Evolutionary conservation across 371 early-diverging fungal species (phyloP), one percentile per base, ranked within the genome.

Genomic region (Mucor sp.): DNA sequence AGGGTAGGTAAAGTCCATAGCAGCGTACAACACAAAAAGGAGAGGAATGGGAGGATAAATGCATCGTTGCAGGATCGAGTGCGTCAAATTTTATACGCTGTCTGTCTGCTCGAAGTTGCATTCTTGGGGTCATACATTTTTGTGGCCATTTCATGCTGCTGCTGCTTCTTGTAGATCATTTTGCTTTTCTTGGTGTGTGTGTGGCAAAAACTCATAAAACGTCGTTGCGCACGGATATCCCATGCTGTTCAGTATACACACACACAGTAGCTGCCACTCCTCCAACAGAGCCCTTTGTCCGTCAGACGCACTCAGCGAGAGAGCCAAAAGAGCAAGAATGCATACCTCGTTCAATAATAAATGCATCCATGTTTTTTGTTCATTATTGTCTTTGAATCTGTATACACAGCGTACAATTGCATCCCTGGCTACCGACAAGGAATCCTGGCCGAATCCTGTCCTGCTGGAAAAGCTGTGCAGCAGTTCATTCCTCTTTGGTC

Each of bases 281-380:
- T n/a, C n/a, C n/a, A n/a, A n/a, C n/a, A n/a, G n/a, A n/a, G n/a
- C n/a, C n/a, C n/a, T n/a, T n/a, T n/a, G n/a, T n/a, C 11, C 25
- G 28, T 56, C 3, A 28, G 27, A 15, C 32, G 30, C 14, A 33
- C 35, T 53, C 14, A 23, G 57, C 9, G 15, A 12, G 39, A 58
- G 39, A 58, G 39, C 37, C 19, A 43, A 60, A 44, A 23, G 32
- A 59, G 23, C 28, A 70, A 67, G 63, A 72, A 74, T 79, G 75
- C 74, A 78, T 79, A 65, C 63, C 77, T 79, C 79, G 79, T 79
- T 74, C 77, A 74, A 74, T 79, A 74, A 67, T 59, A 79, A 79
- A 76, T 79, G 71, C 79, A 76, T 67, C 78, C 75, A 74, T 74
- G 39, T 53, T 53, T 53, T 50, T 23, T 23, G 21, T 50, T 11